Percentiles rank a stretch among this genome's conserved stretches.
Evolutionary conservation across 2,329 filamentous ascomycete species (phyloP).

Genomic region (Reticulascus tulasneorum): DNA sequence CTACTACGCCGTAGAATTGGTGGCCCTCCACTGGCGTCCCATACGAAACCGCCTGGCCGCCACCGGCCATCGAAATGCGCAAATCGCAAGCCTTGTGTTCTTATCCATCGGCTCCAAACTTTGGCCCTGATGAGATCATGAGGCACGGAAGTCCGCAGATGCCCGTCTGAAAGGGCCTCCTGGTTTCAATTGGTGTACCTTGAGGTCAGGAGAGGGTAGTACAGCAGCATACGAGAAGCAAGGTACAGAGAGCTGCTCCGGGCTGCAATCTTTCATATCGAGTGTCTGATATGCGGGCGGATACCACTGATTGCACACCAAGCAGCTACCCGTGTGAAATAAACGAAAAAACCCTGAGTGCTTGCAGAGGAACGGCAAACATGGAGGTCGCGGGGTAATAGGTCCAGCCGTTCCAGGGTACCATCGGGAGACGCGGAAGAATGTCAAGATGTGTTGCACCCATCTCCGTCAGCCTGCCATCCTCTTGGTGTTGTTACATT

Average conservation of each 20-base stretch:
- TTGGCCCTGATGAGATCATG: background rate
- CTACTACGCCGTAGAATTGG: background rate
- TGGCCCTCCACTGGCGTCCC: background rate
- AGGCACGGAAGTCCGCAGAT: background rate
- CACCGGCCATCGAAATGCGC: background rate
- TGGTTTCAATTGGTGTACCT: background rate
- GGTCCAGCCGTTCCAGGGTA: constrained; percentile 9
- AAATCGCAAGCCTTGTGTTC: background rate
- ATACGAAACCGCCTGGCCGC: background rate
- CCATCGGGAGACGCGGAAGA: constrained; percentile 5
- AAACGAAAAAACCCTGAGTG: background rate
- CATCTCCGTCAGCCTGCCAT: no score
- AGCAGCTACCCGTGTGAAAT: constrained; percentile 5
- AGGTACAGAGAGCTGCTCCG: constrained; percentile 4
- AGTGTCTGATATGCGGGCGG: constrained; percentile 2
- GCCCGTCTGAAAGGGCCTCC: background rate
- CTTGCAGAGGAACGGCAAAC: background rate
- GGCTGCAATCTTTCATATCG: background rate
- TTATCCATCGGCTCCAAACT: constrained; percentile 1
- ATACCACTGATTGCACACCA: constrained; percentile 9
- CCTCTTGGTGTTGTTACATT: constrained; percentile 6
- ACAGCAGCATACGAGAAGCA: constrained; percentile 9
- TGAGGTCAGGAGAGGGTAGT: background rate
- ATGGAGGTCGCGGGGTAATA: constrained; percentile 7
- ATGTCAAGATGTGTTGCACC: constrained; percentile 3